Evolutionary conservation across 2,329 filamentous ascomycete genomes (phyloP).

Genomic region (Phoma sp.): DNA sequence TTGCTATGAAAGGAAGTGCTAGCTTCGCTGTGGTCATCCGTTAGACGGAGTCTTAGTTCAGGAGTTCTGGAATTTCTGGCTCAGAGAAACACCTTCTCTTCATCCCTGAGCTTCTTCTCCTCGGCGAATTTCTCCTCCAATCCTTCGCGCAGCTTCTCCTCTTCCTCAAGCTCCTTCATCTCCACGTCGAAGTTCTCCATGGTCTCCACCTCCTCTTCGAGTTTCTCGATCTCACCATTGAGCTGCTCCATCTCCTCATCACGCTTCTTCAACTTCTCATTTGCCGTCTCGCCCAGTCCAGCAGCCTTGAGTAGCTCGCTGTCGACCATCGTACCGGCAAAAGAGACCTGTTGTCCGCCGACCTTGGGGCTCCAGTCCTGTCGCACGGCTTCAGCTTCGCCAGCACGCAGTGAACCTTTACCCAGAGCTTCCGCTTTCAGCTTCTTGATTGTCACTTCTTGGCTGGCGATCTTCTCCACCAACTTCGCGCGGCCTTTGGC

Average conservation of each 20-base stretch:
- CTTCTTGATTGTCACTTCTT: slow-evolving; percentile 23
- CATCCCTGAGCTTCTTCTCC: not conserved
- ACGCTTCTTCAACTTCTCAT: slow-evolving; percentile 26
- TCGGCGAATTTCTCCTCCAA: too few relatives aligned
- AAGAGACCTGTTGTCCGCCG: slow-evolving; percentile 29
- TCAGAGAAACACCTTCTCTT: slow-evolving; percentile 9
- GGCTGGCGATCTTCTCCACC: slow-evolving; percentile 24
- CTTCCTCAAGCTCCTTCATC: too few relatives aligned
- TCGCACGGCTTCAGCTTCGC: slow-evolving; percentile 22
- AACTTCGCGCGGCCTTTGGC: slow-evolving; percentile 26
- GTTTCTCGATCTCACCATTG: too few relatives aligned
- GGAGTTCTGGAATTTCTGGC: not conserved
- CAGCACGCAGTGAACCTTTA: slow-evolving; percentile 22
- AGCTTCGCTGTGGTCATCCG: not conserved
- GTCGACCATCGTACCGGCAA: slow-evolving; percentile 42
- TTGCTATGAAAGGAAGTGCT: not conserved
- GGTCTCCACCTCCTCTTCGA: too few relatives aligned
- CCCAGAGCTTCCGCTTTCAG: slow-evolving; percentile 25
- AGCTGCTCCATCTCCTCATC: not conserved
- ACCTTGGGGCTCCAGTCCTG: slow-evolving; percentile 27
- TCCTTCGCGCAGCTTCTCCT: too few relatives aligned
- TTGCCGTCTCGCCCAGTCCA: slow-evolving; percentile 31
- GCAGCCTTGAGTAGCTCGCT: slow-evolving; percentile 38
- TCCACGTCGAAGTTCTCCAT: too few relatives aligned
- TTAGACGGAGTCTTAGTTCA: not conserved